Evolutionary conservation across 2,329 filamentous ascomycete species (phyloP), one percentile per base, ranked within the genome.

Genomic region (Arthrobotrys iridis): DNA sequence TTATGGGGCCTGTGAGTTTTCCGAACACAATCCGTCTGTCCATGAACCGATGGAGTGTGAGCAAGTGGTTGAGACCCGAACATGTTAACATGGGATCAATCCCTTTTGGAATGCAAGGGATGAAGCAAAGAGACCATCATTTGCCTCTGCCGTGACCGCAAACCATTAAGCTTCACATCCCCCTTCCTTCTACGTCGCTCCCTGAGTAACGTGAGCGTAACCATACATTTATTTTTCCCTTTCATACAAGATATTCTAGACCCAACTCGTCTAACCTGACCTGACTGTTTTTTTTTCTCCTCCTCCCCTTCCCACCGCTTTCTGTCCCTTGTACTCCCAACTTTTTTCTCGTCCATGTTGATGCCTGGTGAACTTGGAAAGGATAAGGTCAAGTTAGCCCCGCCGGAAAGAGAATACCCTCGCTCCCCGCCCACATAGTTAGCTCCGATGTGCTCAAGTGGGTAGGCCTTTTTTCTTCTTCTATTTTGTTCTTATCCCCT

Each of bases 391-490:
- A 30, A 52, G 37, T 20, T 59, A 59, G 64, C 48, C 52, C 58
- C 43, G 26, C 68, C 68, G 68, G 68, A 73, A 73, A 60, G 52
- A 73, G 68, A 66, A 73, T 20, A 73, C 52, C 67, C 50, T 65
- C 41, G 41, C 60, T 52, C 50, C 60, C 68, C 59, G 50, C 50
- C 45, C 22, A 37, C 30, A 37, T 46, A 46, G 26, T 33, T 50
- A 65, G 45, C 46, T 41, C 40, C 50, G 28, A 37, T 15, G 46
- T 33, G 46, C 46, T 52, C 33, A 26, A 13, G 30, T 11, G 30
- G 26, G 26, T 35, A 45, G n/a, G 37, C 15, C 15, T 59, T 68
- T 35, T n/a, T 0, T 35, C 8, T 30, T 4, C 18, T 48, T 62
- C 55, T 26, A 26, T 22, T 13, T 26, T 60, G 4, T 10, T 62